Evolutionary conservation across 2,329 filamentous ascomycete genomes (phyloP).

Genomic region (Exophiala aquamarina): DNA sequence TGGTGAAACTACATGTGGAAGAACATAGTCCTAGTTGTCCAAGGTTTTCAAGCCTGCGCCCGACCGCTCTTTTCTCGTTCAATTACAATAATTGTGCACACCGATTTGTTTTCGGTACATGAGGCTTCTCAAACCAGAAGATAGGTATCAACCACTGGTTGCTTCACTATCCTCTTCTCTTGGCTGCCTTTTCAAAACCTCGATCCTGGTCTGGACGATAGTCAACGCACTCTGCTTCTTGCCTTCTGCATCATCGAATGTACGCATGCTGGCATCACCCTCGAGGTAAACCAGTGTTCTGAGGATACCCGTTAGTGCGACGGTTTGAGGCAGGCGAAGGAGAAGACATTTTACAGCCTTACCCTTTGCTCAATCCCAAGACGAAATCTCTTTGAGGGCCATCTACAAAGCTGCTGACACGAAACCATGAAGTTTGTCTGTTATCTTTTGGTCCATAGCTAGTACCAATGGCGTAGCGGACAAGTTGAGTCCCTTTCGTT

Average conservation of each 20-base stretch:
- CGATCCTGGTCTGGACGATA: conserved; percentile 73
- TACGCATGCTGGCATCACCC: conserved; percentile 70
- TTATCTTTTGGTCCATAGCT: conserved; percentile 67
- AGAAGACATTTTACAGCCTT: conserved; percentile 39
- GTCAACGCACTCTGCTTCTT: conserved; percentile 60
- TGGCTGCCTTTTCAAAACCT: conserved; percentile 26
- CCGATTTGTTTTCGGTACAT: conserved; percentile 1
- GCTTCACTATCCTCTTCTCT: conserved; percentile 17
- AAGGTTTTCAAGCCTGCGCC: neutral
- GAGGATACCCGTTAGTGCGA: conserved; percentile 4
- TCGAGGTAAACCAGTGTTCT: conserved; percentile 82
- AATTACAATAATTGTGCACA: conserved; percentile 6
- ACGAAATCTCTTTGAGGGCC: conserved; percentile 66
- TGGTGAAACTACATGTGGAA: conserved; percentile 14
- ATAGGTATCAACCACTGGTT: no score
- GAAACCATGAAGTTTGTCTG: conserved; percentile 82
- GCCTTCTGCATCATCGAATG: conserved; percentile 68
- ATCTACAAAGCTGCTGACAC: conserved; percentile 72
- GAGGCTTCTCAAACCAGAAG: neutral
- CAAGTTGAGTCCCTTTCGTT: conserved; percentile 68
- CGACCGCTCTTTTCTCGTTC: neutral
- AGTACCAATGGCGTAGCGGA: conserved; percentile 76
- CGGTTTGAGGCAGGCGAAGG: no score
- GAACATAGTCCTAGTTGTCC: conserved; percentile 1
- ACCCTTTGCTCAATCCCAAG: conserved; percentile 80